Evolutionary conservation across 345 rosid species (phyloP), one percentile per base, ranked within the genome.

Genomic region (Rhizophora mangle): DNA sequence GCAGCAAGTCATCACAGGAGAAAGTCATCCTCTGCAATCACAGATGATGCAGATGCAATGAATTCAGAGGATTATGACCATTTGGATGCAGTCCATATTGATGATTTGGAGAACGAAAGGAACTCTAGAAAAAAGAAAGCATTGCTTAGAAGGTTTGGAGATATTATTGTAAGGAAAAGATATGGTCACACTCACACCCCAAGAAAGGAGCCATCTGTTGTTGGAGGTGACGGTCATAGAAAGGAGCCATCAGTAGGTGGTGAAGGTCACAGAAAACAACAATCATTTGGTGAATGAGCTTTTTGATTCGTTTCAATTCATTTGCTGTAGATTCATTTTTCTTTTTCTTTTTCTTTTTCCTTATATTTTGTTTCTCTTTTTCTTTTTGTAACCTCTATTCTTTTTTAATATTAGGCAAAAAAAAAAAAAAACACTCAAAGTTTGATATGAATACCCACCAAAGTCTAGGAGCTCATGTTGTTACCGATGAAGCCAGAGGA

Each of bases 121-220:
- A 72, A 72, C 56, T 67, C 86, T 4, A 87, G 87, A 57, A 95
- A 84, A 76, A 95, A 90, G 87, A 88, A 77, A 53, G 90, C 96
- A 6, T 69, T 92, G 76, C 73, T 91, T 0, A 72, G 88, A 56
- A 89, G 93, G 72, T 88, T 95, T 68, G 86, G 96, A 8, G 96
- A 88, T 53, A 84, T 90, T 6, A 68, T 89, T 6, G 77, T 74
- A 58, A 83, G 88, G 72, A 82, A 81, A 62, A 84, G 84, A 69
- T 65, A 72, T 34, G 62, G 73, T 1, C 80, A 84, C 54, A 79
- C 61, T 24, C 70, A 60, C 2, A 49, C 60, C 22, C 60, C 32
- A 22, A 67, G 60, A 52, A 73, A 60, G 36, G 76, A 73, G 27
- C 46, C 26, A 4, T 60, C 67, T 21, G 7, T 39, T 11, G 49